Evolutionary conservation across 2,329 filamentous ascomycete species (phyloP), one percentile per base, ranked within the genome.

Genomic region (Leptographium radiaticola): DNA sequence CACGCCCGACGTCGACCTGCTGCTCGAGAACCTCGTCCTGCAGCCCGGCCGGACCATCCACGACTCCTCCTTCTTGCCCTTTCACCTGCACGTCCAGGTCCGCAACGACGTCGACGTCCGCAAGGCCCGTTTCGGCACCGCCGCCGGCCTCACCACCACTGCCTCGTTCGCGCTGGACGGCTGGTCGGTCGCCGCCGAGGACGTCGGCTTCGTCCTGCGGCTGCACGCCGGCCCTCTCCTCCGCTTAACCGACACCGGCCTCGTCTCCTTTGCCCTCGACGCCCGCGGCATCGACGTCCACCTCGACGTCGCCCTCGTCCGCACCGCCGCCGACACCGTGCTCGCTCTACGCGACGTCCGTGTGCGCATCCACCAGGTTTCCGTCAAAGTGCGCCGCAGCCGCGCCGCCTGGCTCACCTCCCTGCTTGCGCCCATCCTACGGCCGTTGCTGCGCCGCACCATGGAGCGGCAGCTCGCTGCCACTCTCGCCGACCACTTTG

Each of bases 1-100:
- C 0, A 86, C 84, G 4, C 90, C 89, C 0, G 82, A 87, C 38
- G 75, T 95, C 53, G 90, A 96, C 61, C 77, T 97, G 6, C 72
- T 97, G 1, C 71, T 97, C 2, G 91, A 97, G 64, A 96, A 95
- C 59, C 74, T 97, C 36, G 86, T 97, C 56, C 75, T 97, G 36
- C 88, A 96, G 64, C 91, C 91, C 0, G 91, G 91, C 8, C 76
- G 76, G 55, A 94, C 89, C 0, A 76, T 95, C 62, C 91, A 95
- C 65, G 73, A 84, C 57, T 88, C 86, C 4, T 95, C 90, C 0
- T 97, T 97, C 72, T 75, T 97, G 1, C 91, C 91, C 0, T 91
- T 89, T 70, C 81, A 83, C 53, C 74, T 96, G 52, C 84, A 86
- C 46, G 71, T 96, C 4, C 84, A 89, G 58, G 91, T 87, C 0